Evolutionary conservation across 1,284 basidiomycete genomes (phyloP), one percentile per base, ranked within the genome.

Genomic region (Cutaneotrichosporon cyanovorans): DNA sequence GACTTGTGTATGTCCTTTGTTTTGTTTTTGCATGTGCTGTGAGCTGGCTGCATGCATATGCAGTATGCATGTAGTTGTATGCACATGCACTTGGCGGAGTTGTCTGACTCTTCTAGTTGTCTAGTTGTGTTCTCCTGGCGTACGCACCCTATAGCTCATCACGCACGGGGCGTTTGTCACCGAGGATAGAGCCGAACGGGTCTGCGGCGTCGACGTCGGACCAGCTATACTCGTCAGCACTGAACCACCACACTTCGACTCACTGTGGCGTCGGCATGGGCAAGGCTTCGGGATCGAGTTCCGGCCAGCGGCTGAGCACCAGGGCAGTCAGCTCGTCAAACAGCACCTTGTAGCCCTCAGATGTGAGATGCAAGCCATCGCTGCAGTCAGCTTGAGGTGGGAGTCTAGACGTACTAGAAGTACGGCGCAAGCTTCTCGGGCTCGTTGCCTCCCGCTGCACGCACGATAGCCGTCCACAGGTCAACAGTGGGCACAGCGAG

Each of bases 331-430:
- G 63, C 25, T 70, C 76, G 14, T 83, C 74, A 60, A 80, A 87
- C 31, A 84, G 71, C 40, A 89, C 83, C 64, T 75, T 65, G 61
- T 91, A 90, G 22, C 86, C 89, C 1, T 71, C 76, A 11, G 69
- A 72, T 41, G 78, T 87, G 56, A 88, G 68, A 68, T 93, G 89
- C 49, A 92, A 69, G 1, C 89, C 88, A 60, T 91, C 88, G 32
- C 65, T 68, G 35, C 12, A 5, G 40, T 45, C 31, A 45, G 37
- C 25, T 28, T 23, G 25, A 11, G 10, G 1, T 11, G 14, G n/a
- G 4, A n/a, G 1, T 10, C 22, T 22, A n/a, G 4, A 57, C 66
- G 45, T 42, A 69, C 66, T 59, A 61, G 48, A 67, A 65, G 49
- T 60, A 69, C 2, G 61, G 63, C 11, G 46, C 48, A 9, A 79